These are phyloP conservation scores for Rhamnella rubrinervis DNA, from an alignment of 331 rosid species.

Conservation along the genomic window DNA sequence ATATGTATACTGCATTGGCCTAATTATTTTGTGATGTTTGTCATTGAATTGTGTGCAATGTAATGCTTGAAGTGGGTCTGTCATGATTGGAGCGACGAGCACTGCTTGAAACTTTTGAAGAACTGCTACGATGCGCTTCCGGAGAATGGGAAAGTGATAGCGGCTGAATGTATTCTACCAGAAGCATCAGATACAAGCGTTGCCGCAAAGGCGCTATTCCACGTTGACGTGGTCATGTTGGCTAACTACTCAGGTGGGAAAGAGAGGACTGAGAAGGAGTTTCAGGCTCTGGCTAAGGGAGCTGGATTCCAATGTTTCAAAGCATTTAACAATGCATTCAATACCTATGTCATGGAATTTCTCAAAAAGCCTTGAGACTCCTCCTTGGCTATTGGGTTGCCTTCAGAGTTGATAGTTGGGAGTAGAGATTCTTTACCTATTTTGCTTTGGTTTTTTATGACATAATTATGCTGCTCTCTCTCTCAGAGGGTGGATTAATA, in stretches of 20 bases:
- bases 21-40: no score
- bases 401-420: background rate
- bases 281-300: constrained; percentile 66
- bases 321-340: constrained; percentile 57
- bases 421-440: background rate
- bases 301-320: constrained; percentile 73
- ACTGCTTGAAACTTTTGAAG: constrained; percentile 79
- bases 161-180: constrained; percentile 86
- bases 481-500: background rate
- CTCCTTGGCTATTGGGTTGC: background rate
- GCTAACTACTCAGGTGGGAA: constrained; percentile 86
- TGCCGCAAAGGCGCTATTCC: constrained; percentile 71
- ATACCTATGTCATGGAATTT: constrained; percentile 75
- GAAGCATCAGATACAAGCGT: constrained; percentile 77
- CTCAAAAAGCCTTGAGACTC: constrained; percentile 38
- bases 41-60: background rate
- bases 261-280: constrained; percentile 89
- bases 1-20: no score
- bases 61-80: constrained; percentile 63
- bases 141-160: constrained; percentile 76
- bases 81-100: constrained; percentile 95
- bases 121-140: constrained; percentile 82
- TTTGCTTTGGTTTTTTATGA: constrained; percentile 24
- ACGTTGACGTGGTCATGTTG: constrained; percentile 78
- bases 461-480: constrained; percentile 5